These are phyloP conservation scores for Pseudognaphalium luteoalbum DNA, from an alignment of 129 eudicot species.

Conservation along the genomic window DNA sequence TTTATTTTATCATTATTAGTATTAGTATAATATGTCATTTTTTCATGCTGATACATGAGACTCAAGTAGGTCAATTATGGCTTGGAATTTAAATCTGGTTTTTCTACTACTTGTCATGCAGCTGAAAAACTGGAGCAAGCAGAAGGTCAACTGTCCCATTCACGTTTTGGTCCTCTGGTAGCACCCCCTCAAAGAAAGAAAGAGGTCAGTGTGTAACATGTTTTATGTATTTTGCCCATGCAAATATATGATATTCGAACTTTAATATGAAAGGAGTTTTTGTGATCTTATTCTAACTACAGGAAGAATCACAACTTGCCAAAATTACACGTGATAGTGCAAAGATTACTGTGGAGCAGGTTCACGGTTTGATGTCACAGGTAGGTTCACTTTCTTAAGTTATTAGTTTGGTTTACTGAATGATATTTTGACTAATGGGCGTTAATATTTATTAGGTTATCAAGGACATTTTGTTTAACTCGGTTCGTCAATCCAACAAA, in stretches of 20 bases:
- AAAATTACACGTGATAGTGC: constrained; percentile 96
- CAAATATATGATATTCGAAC: too few species aligned
- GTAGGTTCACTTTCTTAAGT: constrained; percentile 36
- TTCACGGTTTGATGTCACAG: constrained; percentile 99
- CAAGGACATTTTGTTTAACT: constrained; percentile 89
- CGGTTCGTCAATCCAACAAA: constrained; percentile 63
- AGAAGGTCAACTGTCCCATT: constrained; percentile 84
- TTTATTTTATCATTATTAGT: not conserved
- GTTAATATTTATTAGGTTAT: constrained; percentile 53
- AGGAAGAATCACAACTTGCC: constrained; percentile 95
- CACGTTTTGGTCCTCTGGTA: constrained; percentile 80
- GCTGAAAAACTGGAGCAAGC: constrained; percentile 99
- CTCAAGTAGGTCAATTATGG: not conserved
- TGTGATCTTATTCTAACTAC: constrained; percentile 22
- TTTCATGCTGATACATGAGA: not conserved
- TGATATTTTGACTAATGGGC: not conserved
- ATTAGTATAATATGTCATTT: not conserved
- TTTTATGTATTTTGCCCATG: not conserved
- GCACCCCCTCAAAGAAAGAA: constrained; percentile 89
- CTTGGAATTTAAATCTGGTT: constrained; percentile 2
- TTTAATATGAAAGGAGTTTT: too few species aligned
- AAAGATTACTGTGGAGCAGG: constrained; percentile 97
- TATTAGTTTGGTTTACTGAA: not conserved
- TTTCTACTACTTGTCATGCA: constrained; percentile 28
- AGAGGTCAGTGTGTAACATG: constrained; percentile 57